phyloP scores from a whole-genome alignment of 2,329 filamentous ascomycete species.

The Fusarium musae region DNA sequence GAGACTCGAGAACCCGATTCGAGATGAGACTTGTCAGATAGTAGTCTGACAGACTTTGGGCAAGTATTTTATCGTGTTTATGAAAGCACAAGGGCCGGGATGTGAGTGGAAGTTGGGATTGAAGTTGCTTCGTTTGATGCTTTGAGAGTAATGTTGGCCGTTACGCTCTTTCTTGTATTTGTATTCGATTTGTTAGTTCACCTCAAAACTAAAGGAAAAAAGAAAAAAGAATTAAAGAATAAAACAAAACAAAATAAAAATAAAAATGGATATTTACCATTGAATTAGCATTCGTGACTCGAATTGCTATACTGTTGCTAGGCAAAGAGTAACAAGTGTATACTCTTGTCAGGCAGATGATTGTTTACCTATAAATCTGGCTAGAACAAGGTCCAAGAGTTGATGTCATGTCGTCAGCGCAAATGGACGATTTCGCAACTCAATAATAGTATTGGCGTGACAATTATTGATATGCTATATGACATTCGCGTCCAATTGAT shows the following conservation, averaged over 20 bases:
- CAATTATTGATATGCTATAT: not conserved
- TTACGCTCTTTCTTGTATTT: not conserved
- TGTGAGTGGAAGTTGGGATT: not conserved
- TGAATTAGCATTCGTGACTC: not conserved
- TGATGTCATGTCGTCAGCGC: not conserved
- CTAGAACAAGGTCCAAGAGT: not conserved
- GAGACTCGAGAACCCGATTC: conserved; percentile 6
- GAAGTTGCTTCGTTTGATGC: not conserved
- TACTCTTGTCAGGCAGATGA: not conserved
- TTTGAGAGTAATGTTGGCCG: not conserved
- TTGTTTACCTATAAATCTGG: not conserved
- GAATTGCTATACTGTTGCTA: not conserved
- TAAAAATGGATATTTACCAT: not conserved
- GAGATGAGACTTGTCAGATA: not conserved
- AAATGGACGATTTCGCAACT: too few relatives aligned
- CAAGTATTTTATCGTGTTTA: not conserved
- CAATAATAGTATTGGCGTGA: not conserved
- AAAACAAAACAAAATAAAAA: too few relatives aligned
- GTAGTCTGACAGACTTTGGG: not conserved
- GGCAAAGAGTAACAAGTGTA: not conserved
- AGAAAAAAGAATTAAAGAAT: too few relatives aligned
- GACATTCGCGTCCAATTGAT: not conserved
- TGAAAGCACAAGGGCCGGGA: not conserved
- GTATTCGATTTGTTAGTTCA: not conserved
- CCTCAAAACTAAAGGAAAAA: too few relatives aligned